phyloP scores from a whole-genome alignment of 768 basidiomycete genomes.

The Lentinula aciculospora region DNA sequence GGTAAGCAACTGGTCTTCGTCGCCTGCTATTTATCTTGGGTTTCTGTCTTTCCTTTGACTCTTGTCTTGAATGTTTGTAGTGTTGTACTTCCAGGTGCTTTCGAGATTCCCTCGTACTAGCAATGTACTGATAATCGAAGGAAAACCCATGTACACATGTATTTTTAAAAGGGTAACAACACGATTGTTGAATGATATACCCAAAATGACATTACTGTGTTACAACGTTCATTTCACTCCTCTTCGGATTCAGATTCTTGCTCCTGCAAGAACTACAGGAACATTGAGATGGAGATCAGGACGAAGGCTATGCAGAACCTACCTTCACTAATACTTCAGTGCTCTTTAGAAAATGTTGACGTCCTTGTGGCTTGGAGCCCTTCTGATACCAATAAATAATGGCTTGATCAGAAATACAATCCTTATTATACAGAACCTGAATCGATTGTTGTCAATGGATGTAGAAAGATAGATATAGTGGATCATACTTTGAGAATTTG shows the following conservation, averaged over 20 bases:
- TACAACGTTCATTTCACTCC: slow-evolving; percentile 18
- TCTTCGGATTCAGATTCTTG: slow-evolving; percentile 74
- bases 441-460: neutral
- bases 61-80: slow-evolving; percentile 1
- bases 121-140: neutral
- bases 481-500: slow-evolving; percentile 81
- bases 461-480: neutral
- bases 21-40: neutral
- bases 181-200: neutral
- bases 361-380: slow-evolving; percentile 92
- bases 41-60: neutral
- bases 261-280: slow-evolving; percentile 77
- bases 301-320: slow-evolving; percentile 10
- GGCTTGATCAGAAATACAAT: slow-evolving; percentile 92
- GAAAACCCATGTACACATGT: neutral
- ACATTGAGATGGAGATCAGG: slow-evolving; percentile 2
- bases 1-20: slow-evolving; percentile 40
- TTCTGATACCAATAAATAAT: slow-evolving; percentile 99
- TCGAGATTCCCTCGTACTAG: slow-evolving; percentile 6
- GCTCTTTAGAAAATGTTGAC: slow-evolving; percentile 90
- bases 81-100: neutral
- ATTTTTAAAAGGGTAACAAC: neutral
- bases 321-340: slow-evolving; percentile 90
- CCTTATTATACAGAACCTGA: slow-evolving; percentile 91
- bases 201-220: slow-evolving; percentile 2